Evolutionary conservation across 2,329 filamentous ascomycete genomes (phyloP).

Genomic region (Diaporthe sp.): DNA sequence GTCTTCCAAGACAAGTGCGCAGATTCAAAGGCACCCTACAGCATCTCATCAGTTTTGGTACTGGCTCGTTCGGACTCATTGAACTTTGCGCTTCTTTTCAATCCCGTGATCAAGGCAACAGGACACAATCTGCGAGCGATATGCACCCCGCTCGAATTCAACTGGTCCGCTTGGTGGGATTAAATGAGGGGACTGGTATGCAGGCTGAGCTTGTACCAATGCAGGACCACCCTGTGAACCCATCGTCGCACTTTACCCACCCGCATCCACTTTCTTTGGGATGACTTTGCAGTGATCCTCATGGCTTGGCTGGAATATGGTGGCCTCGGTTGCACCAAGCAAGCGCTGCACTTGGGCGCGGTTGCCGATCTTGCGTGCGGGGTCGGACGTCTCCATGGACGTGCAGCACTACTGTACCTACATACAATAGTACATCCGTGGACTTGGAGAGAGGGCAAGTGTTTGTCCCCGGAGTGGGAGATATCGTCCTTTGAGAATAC

Average conservation of each 20-base stretch:
- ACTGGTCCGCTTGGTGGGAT: not conserved
- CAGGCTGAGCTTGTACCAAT: not conserved
- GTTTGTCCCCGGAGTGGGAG: not conserved
- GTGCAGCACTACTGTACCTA: not conserved
- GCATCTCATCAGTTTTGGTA: not conserved
- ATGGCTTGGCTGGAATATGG: not conserved
- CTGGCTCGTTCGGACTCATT: not conserved
- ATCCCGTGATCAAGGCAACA: not conserved
- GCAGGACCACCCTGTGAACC: not conserved
- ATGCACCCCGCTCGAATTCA: not conserved
- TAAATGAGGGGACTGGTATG: not conserved
- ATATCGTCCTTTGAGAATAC: not conserved
- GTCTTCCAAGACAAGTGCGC: too few relatives aligned
- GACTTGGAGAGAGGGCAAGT: not conserved
- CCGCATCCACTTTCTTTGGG: not conserved
- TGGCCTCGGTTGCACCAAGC: not conserved
- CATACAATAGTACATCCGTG: not conserved
- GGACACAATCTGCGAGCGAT: not conserved
- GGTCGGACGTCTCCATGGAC: not conserved
- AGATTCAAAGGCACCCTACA: too few relatives aligned
- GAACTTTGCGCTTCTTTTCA: not conserved
- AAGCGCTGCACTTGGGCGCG: not conserved
- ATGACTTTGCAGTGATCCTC: not conserved
- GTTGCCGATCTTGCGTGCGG: conserved; percentile 31
- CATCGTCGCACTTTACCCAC: not conserved